Percentiles rank a stretch among this genome's conserved stretches.
Conservation (phyloP, 2,329 filamentous ascomycete genomes). For the Colletotrichum eleusines region DNA sequence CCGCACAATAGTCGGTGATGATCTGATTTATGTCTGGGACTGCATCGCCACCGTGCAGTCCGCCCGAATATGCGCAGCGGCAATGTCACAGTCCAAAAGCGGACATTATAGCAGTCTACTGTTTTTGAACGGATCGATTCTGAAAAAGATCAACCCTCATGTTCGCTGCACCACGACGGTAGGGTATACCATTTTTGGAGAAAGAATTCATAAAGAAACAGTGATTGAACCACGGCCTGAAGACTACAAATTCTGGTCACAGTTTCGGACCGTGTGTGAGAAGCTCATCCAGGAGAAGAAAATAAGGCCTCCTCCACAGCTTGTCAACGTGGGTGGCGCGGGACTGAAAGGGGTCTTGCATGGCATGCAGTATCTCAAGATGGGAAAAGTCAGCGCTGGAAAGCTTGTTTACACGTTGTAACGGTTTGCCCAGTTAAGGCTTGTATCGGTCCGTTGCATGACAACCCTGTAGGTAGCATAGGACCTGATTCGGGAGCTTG, state of each 20-base stretch:
- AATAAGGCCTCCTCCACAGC: conserved; percentile 51
- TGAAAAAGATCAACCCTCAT: conserved; percentile 55
- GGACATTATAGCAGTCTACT: conserved; percentile 52
- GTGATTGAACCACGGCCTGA: conserved; percentile 44
- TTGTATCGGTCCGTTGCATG: too few species aligned
- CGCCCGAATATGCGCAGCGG: conserved; percentile 48
- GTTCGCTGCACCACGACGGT: conserved; percentile 48
- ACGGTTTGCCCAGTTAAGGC: too few species aligned
- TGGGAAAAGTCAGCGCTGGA: not conserved
- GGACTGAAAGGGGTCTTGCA: conserved; percentile 52
- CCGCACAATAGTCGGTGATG: conserved; percentile 43
- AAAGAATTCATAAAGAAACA: conserved; percentile 46
- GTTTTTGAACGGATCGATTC: conserved; percentile 44
- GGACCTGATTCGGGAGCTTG: too few species aligned
- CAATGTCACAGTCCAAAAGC: conserved; percentile 43
- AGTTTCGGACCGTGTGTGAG: conserved; percentile 52
- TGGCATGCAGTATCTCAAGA: conserved; percentile 21
- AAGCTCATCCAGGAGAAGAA: conserved; percentile 51
- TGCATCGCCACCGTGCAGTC: conserved; percentile 48
- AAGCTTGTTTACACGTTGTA: not conserved
- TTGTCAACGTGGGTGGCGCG: conserved; percentile 46
- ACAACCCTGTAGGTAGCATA: not conserved
- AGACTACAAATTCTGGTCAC: conserved; percentile 52
- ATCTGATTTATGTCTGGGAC: conserved; percentile 52
- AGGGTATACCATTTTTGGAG: conserved; percentile 56